These are phyloP conservation scores for Fusarium paranaense DNA, from an alignment of 2,329 filamentous ascomycete species.

Conservation along the genomic window DNA sequence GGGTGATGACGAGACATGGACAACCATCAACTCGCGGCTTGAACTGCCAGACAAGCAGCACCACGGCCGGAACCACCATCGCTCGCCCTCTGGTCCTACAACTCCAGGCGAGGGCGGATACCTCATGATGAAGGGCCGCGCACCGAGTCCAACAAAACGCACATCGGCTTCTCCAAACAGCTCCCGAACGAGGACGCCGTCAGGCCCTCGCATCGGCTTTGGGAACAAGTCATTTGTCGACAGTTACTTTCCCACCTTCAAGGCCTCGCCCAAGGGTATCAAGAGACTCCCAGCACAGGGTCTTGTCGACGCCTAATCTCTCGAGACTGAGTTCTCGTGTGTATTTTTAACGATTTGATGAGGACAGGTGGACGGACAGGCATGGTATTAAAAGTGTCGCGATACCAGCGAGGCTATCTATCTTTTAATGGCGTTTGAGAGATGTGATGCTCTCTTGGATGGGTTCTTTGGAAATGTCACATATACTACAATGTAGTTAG, in stretches of 20 bases:
- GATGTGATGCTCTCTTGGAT: background rate
- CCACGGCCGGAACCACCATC: conserved; percentile 54
- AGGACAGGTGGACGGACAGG: background rate
- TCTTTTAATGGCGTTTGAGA: conserved; percentile 16
- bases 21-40: conserved; percentile 63
- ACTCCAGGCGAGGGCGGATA: conserved; percentile 56
- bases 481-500: background rate
- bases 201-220: conserved; percentile 51
- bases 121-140: conserved; percentile 58
- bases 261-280: conserved; percentile 47
- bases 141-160: conserved; percentile 48
- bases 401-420: background rate
- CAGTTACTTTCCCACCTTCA: conserved; percentile 56
- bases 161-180: conserved; percentile 56
- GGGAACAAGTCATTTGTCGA: conserved; percentile 47
- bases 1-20: conserved; percentile 61
- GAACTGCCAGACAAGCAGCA: conserved; percentile 60
- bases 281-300: conserved; percentile 44
- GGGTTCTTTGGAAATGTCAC: background rate
- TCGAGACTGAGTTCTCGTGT: conserved; percentile 1
- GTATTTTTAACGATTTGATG: conserved; percentile 36
- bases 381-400: conserved; percentile 6
- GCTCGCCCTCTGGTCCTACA: conserved; percentile 55
- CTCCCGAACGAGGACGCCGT: conserved; percentile 62
- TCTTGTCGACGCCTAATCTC: conserved; percentile 33